Conservation (phyloP, 2,329 filamentous ascomycete species). For the Microcyclosporella mali region DNA sequence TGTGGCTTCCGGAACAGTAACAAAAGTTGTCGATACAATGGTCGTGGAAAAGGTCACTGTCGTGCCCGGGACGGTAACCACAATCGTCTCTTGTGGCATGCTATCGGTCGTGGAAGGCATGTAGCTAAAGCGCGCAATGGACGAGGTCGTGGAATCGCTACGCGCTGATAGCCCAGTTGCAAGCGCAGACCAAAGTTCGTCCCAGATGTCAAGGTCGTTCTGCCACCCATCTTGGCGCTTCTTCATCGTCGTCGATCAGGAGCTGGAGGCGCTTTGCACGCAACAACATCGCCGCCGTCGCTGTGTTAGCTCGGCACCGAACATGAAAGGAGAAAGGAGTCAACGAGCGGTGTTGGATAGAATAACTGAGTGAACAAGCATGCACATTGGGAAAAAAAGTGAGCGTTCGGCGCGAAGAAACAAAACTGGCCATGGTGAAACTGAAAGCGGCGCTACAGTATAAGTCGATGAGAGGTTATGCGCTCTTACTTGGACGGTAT, state of each 20-base stretch:
- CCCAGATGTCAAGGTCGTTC: conserved; percentile 1
- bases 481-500: neutral
- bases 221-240: conserved; percentile 1
- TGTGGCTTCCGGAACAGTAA: neutral
- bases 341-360: too few relatives aligned
- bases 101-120: neutral
- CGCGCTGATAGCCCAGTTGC: neutral
- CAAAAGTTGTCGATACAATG: conserved; percentile 5
- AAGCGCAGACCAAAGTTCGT: conserved; percentile 4
- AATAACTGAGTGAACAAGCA: too few relatives aligned
- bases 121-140: neutral
- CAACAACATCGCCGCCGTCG: neutral
- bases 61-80: conserved; percentile 1
- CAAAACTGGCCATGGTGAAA: too few relatives aligned
- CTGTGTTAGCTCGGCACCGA: neutral
- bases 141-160: neutral
- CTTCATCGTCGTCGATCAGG: neutral
- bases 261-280: neutral
- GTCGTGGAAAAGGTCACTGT: neutral
- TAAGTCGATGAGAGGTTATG: too few relatives aligned
- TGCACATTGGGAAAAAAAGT: too few relatives aligned
- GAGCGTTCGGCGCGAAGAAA: too few relatives aligned
- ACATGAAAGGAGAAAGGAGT: neutral
- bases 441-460: too few relatives aligned
- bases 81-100: neutral